phyloP scores from a whole-genome alignment of 1,284 basidiomycete species.

The Fomitopsis palustris region DNA sequence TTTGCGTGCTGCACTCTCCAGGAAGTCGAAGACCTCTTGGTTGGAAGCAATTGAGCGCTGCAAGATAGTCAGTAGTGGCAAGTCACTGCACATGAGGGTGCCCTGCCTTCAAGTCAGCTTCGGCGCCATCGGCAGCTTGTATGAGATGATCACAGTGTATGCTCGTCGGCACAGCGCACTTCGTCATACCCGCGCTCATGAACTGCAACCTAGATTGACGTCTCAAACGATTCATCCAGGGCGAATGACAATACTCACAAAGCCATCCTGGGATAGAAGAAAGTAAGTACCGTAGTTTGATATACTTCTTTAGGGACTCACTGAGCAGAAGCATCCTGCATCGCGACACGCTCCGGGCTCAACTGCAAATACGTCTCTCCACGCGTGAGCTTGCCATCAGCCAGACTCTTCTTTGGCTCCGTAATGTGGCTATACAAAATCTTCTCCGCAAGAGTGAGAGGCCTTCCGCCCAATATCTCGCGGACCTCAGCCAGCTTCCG shows the following conservation, averaged over 20 bases:
- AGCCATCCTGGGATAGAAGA: constrained; percentile 59
- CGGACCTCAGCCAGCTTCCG: constrained; percentile 76
- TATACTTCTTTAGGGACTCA: constrained; percentile 40
- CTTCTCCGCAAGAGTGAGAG: constrained; percentile 94
- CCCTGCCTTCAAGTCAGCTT: constrained; percentile 75
- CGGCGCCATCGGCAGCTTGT: constrained; percentile 84
- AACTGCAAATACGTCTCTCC: constrained; percentile 93
- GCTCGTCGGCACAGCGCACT: constrained; percentile 82
- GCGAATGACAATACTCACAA: constrained; percentile 45
- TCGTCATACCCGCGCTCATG: constrained; percentile 92
- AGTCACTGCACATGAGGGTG: not conserved
- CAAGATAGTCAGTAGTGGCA: not conserved
- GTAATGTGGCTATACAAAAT: constrained; percentile 93
- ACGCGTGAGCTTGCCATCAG: constrained; percentile 65
- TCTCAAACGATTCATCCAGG: not conserved
- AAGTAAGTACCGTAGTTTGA: not conserved
- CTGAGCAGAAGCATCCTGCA: constrained; percentile 99
- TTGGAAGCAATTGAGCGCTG: constrained; percentile 87
- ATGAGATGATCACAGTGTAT: constrained; percentile 99
- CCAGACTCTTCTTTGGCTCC: constrained; percentile 75
- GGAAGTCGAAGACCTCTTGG: constrained; percentile 97
- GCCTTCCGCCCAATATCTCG: constrained; percentile 61
- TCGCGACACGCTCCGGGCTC: constrained; percentile 90
- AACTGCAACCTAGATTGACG: constrained; percentile 77
- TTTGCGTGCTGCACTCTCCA: constrained; percentile 92